Evolutionary conservation across 1,139 yeast species (phyloP), one percentile per base, ranked within the genome.

Genomic region (Saccharomyces hybrid): DNA sequence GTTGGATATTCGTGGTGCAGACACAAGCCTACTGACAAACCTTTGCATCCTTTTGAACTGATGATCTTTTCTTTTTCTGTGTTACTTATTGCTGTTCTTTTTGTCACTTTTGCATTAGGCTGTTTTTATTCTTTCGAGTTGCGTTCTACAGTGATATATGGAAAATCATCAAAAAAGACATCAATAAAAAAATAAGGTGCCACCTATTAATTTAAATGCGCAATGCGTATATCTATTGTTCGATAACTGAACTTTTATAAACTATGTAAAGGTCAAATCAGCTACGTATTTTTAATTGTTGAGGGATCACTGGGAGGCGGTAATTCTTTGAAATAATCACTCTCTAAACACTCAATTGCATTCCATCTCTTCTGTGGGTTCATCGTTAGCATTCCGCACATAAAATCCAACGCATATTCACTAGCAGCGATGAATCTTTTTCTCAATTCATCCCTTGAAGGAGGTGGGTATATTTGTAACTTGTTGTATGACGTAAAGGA

Each of bases 341-440:
- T 83, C 55, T 78, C 66, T 50, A 93, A 73, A 7, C 95, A 93
- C 55, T 75, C 75, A 3, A 80, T 79, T 56, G 93, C 82, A 56
- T 78, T 78, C 71, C 86, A 80, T 61, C 99, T 77, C 59, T 81
- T 76, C 19, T 80, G 74, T 0, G 99, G 99, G 65, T 90, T 90
- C 75, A 91, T 76, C 50, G 78, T 80, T 5, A 95, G 79, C 87
- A 93, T 78, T 0, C 81, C 79, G 54, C 81, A 78, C 79, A 93
- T 77, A 57, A 91, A 73, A 62, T 88, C 90, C 55, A 93, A 73
- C 0, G 97, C 97, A 55, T 78, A 75, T 56, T 89, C 96, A 1
- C 95, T 86, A 2, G 98, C 98, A 0, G 98, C 98, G 56, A 89
- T 83, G 68, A 93, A 93, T 59, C 97, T 73, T 58, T 82, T 84